Evolutionary conservation across 768 basidiomycete genomes (phyloP).

Genomic region (Pleurotus ostreatus): DNA sequence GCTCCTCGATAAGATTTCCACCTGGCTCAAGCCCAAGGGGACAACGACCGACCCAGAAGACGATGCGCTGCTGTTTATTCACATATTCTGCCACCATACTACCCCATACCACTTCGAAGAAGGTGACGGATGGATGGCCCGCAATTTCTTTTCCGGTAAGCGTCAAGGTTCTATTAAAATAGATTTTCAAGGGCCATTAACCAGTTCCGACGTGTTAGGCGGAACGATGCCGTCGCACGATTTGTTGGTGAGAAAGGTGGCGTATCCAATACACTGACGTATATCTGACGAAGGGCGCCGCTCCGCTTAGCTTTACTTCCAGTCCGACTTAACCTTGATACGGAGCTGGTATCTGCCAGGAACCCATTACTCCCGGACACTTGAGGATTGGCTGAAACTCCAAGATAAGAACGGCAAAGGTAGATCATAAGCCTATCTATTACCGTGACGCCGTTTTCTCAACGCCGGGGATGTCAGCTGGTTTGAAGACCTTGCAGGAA

Average conservation of each 20-base stretch:
- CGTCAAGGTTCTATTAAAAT: background rate
- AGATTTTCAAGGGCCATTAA: background rate
- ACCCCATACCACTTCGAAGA: constrained; percentile 69
- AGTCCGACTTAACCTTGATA: constrained; percentile 53
- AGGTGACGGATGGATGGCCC: constrained; percentile 71
- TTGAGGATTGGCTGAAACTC: constrained; percentile 60
- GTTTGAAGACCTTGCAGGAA: constrained; percentile 30
- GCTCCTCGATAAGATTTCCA: constrained; percentile 56
- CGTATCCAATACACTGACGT: background rate
- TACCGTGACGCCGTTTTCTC: background rate
- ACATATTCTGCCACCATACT: constrained; percentile 64
- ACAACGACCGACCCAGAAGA: constrained; percentile 16
- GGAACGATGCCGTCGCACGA: constrained; percentile 72
- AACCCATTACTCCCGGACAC: constrained; percentile 57
- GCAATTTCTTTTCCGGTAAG: constrained; percentile 64
- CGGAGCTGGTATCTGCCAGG: constrained; percentile 63
- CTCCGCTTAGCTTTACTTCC: constrained; percentile 52
- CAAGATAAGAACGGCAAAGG: constrained; percentile 51
- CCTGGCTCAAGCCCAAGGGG: constrained; percentile 52
- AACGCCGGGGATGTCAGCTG: constrained; percentile 8
- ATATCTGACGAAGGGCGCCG: background rate
- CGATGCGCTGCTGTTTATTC: constrained; percentile 59
- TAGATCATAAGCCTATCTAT: constrained; percentile 8
- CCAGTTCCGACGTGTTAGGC: constrained; percentile 25
- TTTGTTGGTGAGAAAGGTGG: constrained; percentile 36